Evolutionary conservation across 2,329 filamentous ascomycete genomes (phyloP).

Genomic region (Aspergillus puulaauensis): DNA sequence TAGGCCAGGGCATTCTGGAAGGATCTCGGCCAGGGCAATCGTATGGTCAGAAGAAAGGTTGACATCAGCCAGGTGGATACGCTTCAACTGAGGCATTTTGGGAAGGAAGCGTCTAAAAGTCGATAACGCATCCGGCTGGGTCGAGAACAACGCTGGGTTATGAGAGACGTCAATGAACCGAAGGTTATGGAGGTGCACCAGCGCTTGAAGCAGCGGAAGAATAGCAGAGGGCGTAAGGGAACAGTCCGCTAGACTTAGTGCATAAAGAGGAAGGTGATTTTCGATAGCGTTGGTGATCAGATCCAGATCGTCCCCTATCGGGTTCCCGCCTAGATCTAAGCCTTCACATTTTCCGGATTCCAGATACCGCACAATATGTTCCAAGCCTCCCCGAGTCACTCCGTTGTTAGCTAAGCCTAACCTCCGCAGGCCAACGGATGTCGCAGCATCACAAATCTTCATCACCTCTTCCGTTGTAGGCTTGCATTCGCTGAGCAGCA

Average conservation of each 20-base stretch:
- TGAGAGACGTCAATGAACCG: slow-evolving; percentile 91
- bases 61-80: slow-evolving; percentile 83
- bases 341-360: slow-evolving; percentile 77
- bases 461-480: slow-evolving; percentile 70
- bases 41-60: slow-evolving; percentile 82
- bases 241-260: slow-evolving; percentile 82
- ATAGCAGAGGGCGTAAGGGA: slow-evolving; percentile 73
- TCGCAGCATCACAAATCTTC: slow-evolving; percentile 77
- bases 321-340: slow-evolving; percentile 84
- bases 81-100: slow-evolving; percentile 72
- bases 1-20: slow-evolving; percentile 77
- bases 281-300: slow-evolving; percentile 39
- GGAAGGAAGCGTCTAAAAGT: slow-evolving; percentile 82
- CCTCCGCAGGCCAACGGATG: slow-evolving; percentile 72
- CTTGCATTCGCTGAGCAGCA: slow-evolving; percentile 79
- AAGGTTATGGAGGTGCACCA: slow-evolving; percentile 69
- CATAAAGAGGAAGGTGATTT: slow-evolving; percentile 63
- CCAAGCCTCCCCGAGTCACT: slow-evolving; percentile 70
- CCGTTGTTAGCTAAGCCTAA: slow-evolving; percentile 82
- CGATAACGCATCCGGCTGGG: slow-evolving; percentile 69
- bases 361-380: slow-evolving; percentile 75
- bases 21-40: slow-evolving; percentile 84
- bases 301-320: slow-evolving; percentile 58
- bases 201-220: slow-evolving; percentile 70
- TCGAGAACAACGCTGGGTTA: slow-evolving; percentile 76